phyloP scores from a whole-genome alignment of 83 land plant genomes.

The Picea abies region DNA sequence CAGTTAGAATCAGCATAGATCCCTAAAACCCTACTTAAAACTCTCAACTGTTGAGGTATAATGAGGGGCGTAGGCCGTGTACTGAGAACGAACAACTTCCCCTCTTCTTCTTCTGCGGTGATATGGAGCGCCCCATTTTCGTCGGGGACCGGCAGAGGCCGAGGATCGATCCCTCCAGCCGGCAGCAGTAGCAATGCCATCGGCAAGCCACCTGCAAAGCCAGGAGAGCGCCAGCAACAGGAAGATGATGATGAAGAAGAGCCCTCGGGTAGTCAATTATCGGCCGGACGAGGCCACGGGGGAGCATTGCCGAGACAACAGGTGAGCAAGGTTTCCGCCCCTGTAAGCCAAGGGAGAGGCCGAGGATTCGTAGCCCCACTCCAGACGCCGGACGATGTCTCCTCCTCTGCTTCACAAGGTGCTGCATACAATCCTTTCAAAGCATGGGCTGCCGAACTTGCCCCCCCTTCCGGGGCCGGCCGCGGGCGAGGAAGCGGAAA shows the following conservation, averaged over 20 bases:
- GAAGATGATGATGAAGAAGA: not conserved
- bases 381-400: too few species aligned
- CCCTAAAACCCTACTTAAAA: not conserved
- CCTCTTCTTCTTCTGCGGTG: not conserved
- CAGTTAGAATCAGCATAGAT: not conserved
- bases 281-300: not conserved
- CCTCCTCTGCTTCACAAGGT: not conserved
- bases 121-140: not conserved
- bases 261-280: not conserved
- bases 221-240: too few species aligned
- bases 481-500: not conserved
- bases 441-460: not conserved
- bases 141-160: not conserved
- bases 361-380: not conserved
- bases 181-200: not conserved
- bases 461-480: not conserved
- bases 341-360: not conserved
- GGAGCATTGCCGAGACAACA: not conserved
- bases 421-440: not conserved
- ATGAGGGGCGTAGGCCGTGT: slow-evolving; percentile 7
- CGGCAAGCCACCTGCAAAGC: slow-evolving; percentile 3
- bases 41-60: not conserved
- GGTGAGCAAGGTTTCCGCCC: too few species aligned
- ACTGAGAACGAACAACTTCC: not conserved
- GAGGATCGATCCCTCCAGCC: not conserved